Percentiles rank a stretch among this genome's conserved stretches.
Evolutionary conservation across 2,329 filamentous ascomycete genomes (phyloP).

Genomic region (Diaporthe sp.): DNA sequence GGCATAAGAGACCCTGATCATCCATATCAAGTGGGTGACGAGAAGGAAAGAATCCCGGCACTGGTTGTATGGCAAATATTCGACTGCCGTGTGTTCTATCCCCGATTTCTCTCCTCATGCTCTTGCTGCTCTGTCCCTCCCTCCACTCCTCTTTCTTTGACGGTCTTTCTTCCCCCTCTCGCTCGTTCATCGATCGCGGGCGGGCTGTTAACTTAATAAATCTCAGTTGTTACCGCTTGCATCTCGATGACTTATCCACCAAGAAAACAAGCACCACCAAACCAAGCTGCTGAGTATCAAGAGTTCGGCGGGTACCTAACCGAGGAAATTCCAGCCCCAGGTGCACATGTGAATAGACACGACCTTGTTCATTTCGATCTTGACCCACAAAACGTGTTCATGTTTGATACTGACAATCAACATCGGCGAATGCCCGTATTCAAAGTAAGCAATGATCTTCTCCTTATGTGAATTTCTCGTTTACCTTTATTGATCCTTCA

Average conservation of each 20-base stretch:
- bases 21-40: background rate
- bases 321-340: background rate
- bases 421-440: background rate
- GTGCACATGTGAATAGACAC: background rate
- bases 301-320: background rate
- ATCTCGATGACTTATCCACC: slow-evolving; percentile 13
- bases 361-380: slow-evolving; percentile 19
- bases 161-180: background rate
- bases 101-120: too few species aligned
- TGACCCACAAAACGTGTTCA: background rate
- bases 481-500: background rate
- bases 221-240: background rate
- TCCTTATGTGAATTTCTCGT: background rate
- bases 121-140: background rate
- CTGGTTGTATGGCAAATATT: slow-evolving; percentile 13
- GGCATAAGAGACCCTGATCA: background rate
- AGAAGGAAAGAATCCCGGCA: background rate
- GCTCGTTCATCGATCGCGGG: background rate
- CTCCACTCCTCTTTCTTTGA: background rate
- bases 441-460: background rate
- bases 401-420: background rate
- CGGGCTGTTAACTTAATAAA: background rate
- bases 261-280: background rate
- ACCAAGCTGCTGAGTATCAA: too few species aligned
- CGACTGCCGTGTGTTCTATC: background rate